Percentiles rank a stretch among this genome's conserved stretches.
phyloP scores from a whole-genome alignment of 139 green algal species.

The Tetratostichococcus sp. region DNA sequence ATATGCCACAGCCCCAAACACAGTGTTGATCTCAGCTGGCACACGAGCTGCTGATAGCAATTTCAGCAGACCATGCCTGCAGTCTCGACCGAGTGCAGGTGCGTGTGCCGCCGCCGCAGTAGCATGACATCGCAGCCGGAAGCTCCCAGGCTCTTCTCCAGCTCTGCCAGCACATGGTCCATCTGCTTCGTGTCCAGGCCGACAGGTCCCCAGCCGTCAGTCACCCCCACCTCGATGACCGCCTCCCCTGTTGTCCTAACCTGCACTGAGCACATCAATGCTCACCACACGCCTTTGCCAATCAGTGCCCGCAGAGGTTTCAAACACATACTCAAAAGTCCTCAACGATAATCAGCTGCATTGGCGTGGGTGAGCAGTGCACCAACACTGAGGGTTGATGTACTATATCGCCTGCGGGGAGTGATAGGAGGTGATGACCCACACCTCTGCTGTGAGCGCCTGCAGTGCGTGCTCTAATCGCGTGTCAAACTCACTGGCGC shows the following conservation, averaged over 20 bases:
- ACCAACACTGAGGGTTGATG: too few relatives aligned
- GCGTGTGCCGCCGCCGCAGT: slow-evolving; percentile 25
- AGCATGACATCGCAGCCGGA: slow-evolving; percentile 34
- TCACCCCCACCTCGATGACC: slow-evolving; percentile 59
- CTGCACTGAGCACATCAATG: slow-evolving; percentile 44
- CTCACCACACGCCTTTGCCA: too few relatives aligned
- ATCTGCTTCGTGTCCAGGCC: slow-evolving; percentile 45
- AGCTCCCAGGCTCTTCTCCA: slow-evolving; percentile 17
- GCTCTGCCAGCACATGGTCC: slow-evolving; percentile 28
- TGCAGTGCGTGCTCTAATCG: slow-evolving; percentile 58
- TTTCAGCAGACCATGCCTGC: too few relatives aligned
- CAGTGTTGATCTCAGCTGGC: too few relatives aligned
- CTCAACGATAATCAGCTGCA: too few relatives aligned
- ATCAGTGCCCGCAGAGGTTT: too few relatives aligned
- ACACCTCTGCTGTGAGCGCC: slow-evolving; percentile 15
- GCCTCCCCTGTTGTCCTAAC: slow-evolving; percentile 63
- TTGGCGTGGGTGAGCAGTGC: too few relatives aligned
- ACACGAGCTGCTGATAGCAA: background rate
- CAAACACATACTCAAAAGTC: too few relatives aligned
- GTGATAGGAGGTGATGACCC: too few relatives aligned
- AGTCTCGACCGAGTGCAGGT: background rate
- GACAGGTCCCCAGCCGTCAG: slow-evolving; percentile 57
- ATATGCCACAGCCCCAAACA: too few relatives aligned
- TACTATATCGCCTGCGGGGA: too few relatives aligned
- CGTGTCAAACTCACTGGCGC: slow-evolving; percentile 40